Percentiles rank a stretch among this genome's conserved stretches.
These are phyloP conservation scores for Penicillium turbatum DNA, from an alignment of 495 filamentous ascomycete genomes.

Conservation along the genomic window DNA sequence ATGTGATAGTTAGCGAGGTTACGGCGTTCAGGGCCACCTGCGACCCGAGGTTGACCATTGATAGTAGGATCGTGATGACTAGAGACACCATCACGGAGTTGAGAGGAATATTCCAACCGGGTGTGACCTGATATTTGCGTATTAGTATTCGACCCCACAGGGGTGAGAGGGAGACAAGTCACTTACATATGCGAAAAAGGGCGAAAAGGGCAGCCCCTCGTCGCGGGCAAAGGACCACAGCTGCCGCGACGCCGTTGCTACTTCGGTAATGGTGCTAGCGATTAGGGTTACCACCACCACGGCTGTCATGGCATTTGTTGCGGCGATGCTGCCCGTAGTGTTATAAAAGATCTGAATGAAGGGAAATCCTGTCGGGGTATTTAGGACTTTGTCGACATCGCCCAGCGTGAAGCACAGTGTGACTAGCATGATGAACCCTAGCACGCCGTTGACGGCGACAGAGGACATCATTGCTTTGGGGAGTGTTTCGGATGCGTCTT, in stretches of 20 bases:
- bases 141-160: not conserved
- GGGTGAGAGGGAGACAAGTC: not conserved
- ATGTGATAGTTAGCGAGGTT: constrained; percentile 41
- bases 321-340: constrained; percentile 41
- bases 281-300: constrained; percentile 48
- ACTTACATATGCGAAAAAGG: constrained; percentile 47
- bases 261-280: constrained; percentile 48
- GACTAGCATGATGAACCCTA: constrained; percentile 50
- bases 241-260: constrained; percentile 55
- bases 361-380: constrained; percentile 41
- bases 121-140: constrained; percentile 36
- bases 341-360: constrained; percentile 55
- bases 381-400: constrained; percentile 41
- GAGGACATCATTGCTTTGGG: constrained; percentile 53
- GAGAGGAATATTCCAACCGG: constrained; percentile 48
- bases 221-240: constrained; percentile 57
- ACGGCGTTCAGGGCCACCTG: constrained; percentile 45
- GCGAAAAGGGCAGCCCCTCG: constrained; percentile 51
- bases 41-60: constrained; percentile 53
- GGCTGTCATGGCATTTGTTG: constrained; percentile 46
- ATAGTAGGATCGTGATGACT: constrained; percentile 43
- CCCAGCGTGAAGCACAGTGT: constrained; percentile 52
- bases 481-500: constrained; percentile 50
- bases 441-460: constrained; percentile 44
- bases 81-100: constrained; percentile 49